Evolutionary conservation across 1,139 yeast genomes (phyloP).

Genomic region (Eremothecium gossypii): DNA sequence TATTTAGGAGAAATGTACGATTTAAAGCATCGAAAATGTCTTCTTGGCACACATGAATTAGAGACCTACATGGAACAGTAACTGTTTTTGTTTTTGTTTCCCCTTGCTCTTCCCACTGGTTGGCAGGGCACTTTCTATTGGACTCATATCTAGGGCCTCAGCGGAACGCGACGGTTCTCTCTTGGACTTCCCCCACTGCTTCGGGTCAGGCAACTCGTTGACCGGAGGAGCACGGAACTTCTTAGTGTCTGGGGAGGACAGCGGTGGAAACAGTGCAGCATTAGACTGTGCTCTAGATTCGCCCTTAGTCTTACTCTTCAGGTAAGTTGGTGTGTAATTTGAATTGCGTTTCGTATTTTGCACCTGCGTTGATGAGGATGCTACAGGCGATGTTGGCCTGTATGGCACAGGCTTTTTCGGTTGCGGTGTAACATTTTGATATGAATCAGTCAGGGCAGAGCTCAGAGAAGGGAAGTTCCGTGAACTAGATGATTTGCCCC

Average conservation of each 20-base stretch:
- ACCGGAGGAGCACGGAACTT: conserved; percentile 33
- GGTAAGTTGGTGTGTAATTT: conserved; percentile 23
- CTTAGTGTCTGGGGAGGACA: conserved; percentile 36
- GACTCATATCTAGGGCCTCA: background rate
- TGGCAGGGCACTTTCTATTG: conserved; percentile 5
- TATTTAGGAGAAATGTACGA: background rate
- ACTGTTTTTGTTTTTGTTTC: conserved; percentile 38
- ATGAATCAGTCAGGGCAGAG: no score
- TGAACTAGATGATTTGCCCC: conserved; percentile 4
- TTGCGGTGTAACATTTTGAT: conserved; percentile 1
- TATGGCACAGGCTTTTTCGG: conserved; percentile 1
- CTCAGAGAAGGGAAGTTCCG: conserved; percentile 12
- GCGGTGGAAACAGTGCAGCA: conserved; percentile 39
- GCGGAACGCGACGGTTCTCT: conserved; percentile 8
- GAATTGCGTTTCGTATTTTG: conserved; percentile 10
- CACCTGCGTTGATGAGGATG: conserved; percentile 16
- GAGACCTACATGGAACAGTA: conserved; percentile 38
- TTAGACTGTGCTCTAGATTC: conserved; percentile 7
- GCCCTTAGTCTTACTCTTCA: conserved; percentile 13
- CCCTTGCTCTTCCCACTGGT: conserved; percentile 23
- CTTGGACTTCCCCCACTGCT: conserved; percentile 23
- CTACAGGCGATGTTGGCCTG: conserved; percentile 13
- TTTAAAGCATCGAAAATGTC: conserved; percentile 4
- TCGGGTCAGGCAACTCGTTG: conserved; percentile 29
- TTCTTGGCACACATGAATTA: conserved; percentile 7